Evolutionary conservation across 2,329 filamentous ascomycete genomes (phyloP).

Genomic region (Fusarium nisikadoi): DNA sequence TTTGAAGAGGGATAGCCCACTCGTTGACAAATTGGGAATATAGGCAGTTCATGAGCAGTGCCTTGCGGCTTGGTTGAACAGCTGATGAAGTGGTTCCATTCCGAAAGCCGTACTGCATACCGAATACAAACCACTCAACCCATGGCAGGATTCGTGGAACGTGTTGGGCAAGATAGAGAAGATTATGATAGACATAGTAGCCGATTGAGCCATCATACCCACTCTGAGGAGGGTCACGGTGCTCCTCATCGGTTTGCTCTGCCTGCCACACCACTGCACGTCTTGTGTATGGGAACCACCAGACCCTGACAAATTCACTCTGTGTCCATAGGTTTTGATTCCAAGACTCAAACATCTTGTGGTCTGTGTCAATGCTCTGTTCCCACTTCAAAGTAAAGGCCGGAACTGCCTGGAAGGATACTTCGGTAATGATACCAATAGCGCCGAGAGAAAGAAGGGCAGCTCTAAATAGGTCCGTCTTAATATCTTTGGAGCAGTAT

Average conservation of each 20-base stretch:
- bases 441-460: slow-evolving; percentile 89
- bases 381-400: slow-evolving; percentile 88
- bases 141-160: slow-evolving; percentile 83
- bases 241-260: slow-evolving; percentile 75
- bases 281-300: slow-evolving; percentile 96
- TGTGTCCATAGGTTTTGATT: slow-evolving; percentile 79
- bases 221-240: slow-evolving; percentile 68
- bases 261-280: slow-evolving; percentile 91
- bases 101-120: slow-evolving; percentile 94
- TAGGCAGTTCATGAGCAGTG: slow-evolving; percentile 94
- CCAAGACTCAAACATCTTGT: slow-evolving; percentile 77
- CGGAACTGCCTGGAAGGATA: slow-evolving; percentile 84
- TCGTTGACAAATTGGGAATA: slow-evolving; percentile 99
- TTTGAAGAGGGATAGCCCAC: slow-evolving; percentile 89
- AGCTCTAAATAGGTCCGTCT: slow-evolving; percentile 85
- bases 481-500: slow-evolving; percentile 74
- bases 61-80: slow-evolving; percentile 81
- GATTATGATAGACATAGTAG: slow-evolving; percentile 90
- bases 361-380: slow-evolving; percentile 79
- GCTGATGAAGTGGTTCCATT: slow-evolving; percentile 75
- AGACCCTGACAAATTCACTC: slow-evolving; percentile 90
- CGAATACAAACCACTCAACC: slow-evolving; percentile 97
- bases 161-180: slow-evolving; percentile 83
- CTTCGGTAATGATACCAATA: slow-evolving; percentile 88
- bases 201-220: slow-evolving; percentile 88